A percentile compares a stretch with the other conserved stretches of the same genome.
Conservation (phyloP, 306 rosid species). For the Arachis stenosperma region DNA sequence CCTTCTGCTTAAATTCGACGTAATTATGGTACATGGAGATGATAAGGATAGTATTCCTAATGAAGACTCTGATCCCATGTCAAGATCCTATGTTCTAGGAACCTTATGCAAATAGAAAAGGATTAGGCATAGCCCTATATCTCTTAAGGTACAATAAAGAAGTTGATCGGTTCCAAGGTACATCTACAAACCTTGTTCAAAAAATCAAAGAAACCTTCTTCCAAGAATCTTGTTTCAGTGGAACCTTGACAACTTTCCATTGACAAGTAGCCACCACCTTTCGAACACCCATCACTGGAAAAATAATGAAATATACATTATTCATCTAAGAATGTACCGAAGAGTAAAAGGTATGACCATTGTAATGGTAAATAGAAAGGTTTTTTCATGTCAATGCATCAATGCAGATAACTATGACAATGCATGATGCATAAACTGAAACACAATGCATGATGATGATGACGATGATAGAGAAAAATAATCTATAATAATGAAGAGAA, state of each 20-base stretch:
- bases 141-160: slow-evolving; percentile 29
- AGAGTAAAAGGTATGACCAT: background rate
- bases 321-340: background rate
- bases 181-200: slow-evolving; percentile 65
- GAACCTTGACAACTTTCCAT: slow-evolving; percentile 77
- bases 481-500: slow-evolving; percentile 28
- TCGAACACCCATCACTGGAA: slow-evolving; percentile 58
- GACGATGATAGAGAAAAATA: background rate
- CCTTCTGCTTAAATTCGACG: slow-evolving; percentile 11
- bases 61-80: slow-evolving; percentile 10
- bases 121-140: slow-evolving; percentile 12
- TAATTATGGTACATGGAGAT: slow-evolving; percentile 3
- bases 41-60: slow-evolving; percentile 23
- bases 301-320: slow-evolving; percentile 33
- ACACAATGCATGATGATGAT: background rate
- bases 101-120: slow-evolving; percentile 10
- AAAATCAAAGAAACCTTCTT: slow-evolving; percentile 83
- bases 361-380: slow-evolving; percentile 22
- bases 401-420: slow-evolving; percentile 3
- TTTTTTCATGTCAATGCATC: slow-evolving; percentile 24
- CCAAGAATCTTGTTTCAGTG: slow-evolving; percentile 55
- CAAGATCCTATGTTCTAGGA: slow-evolving; percentile 1
- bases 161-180: slow-evolving; percentile 31
- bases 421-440: slow-evolving; percentile 4
- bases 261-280: slow-evolving; percentile 73